phyloP scores from a whole-genome alignment of 768 basidiomycete species.

The Lactarius quietus region DNA sequence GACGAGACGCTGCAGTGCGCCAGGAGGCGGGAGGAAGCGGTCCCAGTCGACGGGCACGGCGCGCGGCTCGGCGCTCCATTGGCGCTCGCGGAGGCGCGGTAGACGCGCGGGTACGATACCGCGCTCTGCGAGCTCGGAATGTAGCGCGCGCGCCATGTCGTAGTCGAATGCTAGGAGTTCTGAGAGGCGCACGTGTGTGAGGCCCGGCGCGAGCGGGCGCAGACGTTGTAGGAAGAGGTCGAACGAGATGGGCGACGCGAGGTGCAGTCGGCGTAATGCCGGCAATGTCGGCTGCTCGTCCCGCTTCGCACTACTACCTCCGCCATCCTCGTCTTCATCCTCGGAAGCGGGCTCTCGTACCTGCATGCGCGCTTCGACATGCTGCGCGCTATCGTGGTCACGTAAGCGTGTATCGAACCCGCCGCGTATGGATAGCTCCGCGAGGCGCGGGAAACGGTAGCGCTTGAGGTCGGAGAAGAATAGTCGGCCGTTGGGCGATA shows the following conservation, averaged over 20 bases:
- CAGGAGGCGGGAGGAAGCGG: slow-evolving; percentile 10
- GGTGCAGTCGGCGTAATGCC: slow-evolving; percentile 21
- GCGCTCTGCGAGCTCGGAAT: slow-evolving; percentile 25
- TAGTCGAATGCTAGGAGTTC: slow-evolving; percentile 26
- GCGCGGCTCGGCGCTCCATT: slow-evolving; percentile 20
- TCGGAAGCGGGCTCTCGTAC: neutral
- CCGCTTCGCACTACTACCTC: neutral
- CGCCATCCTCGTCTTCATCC: neutral
- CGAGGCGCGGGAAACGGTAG: slow-evolving; percentile 17
- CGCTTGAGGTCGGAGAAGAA: slow-evolving; percentile 24
- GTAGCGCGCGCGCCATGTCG: slow-evolving; percentile 19
- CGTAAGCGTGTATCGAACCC: slow-evolving; percentile 24
- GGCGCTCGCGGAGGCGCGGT: slow-evolving; percentile 9
- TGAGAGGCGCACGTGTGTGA: slow-evolving; percentile 25
- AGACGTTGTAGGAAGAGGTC: slow-evolving; percentile 24
- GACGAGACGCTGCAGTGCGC: slow-evolving; percentile 14
- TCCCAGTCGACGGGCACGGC: slow-evolving; percentile 23
- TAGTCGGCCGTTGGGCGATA: slow-evolving; percentile 22
- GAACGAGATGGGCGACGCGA: slow-evolving; percentile 24
- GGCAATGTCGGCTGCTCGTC: slow-evolving; percentile 15
- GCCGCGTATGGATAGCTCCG: slow-evolving; percentile 24
- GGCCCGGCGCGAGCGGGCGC: slow-evolving; percentile 19
- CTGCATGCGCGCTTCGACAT: neutral
- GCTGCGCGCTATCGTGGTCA: slow-evolving; percentile 7
- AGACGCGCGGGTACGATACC: slow-evolving; percentile 19